Evolutionary conservation across 1,284 basidiomycete species (phyloP).

Genomic region (Melampsora larici-populina): DNA sequence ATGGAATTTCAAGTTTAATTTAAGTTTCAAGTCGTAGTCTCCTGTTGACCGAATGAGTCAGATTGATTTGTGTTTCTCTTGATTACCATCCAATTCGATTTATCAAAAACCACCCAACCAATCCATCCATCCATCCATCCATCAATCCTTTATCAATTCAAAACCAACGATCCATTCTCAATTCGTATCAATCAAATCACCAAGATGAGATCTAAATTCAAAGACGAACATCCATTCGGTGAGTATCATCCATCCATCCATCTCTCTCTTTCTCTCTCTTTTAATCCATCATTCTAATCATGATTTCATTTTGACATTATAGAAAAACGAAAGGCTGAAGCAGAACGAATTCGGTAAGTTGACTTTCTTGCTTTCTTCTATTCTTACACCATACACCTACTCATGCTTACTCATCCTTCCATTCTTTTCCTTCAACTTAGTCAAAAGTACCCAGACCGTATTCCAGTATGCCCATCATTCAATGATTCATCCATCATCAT

Average conservation of each 20-base stretch:
- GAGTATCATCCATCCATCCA: neutral
- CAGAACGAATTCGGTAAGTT: constrained; percentile 65
- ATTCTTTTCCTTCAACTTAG: neutral
- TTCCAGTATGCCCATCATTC: constrained; percentile 31
- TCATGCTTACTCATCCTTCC: neutral
- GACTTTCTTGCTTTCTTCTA: neutral
- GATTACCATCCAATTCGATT: neutral
- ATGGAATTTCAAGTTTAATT: too few species aligned
- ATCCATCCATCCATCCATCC: neutral
- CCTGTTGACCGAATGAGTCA: too few species aligned
- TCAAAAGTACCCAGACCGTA: constrained; percentile 43
- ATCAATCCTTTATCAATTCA: neutral
- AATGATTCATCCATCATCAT: neutral
- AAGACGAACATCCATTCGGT: constrained; percentile 94
- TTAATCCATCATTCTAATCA: too few species aligned
- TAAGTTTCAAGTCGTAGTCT: too few species aligned
- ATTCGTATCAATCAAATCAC: neutral
- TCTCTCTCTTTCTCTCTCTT: constrained; percentile 1
- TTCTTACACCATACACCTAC: neutral
- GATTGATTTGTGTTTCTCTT: too few species aligned
- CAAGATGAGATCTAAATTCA: constrained; percentile 89
- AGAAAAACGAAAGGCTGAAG: constrained; percentile 43
- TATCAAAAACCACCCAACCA: neutral
- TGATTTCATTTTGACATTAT: neutral
- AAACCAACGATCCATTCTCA: neutral